Evolutionary conservation across 2,329 filamentous ascomycete species (phyloP), one percentile per base, ranked within the genome.

Genomic region (Sphaerulina populicola): DNA sequence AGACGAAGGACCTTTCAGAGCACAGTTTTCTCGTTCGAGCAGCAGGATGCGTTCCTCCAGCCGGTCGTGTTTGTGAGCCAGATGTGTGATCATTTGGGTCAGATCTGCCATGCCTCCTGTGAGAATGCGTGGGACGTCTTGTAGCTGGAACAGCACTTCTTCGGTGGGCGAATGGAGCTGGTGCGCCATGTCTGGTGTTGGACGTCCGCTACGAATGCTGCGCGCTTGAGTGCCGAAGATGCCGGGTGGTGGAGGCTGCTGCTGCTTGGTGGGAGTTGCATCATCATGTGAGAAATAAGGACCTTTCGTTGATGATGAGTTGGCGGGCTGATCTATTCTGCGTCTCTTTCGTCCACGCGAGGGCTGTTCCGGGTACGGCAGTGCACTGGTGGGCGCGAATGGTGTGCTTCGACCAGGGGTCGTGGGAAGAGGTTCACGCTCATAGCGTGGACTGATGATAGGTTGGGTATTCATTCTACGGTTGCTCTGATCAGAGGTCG

Each of bases 221-320:
- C 53, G 49, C 9, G 53, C 53, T 44, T 55, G 53, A 31, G 53
- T 35, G 5, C 53, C 53, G 39, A 55, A 55, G 4, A 50, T 14
- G 15, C 50, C 50, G 18, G 47, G 21, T 12, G 14, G 15, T 36
- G 37, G 30, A 18, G 15, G 30, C 9, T 2, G 38, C 33, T 41
- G 40, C 27, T 41, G 40, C 31, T 41, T 31, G 33, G 10, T 41
- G 31, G 39, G 39, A 21, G 47, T 23, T 18, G 39, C 5, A 14
- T 45, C 33, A 6, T 21, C 31, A 36, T 7, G n/a, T 21, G 39
- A 14, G 11, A 21, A 14, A 14, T 9, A 23, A 33, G 21, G 36
- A 35, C 6, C 6, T 27, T 4, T 36, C n/a, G 30, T 12, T n/a
- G 10, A 27, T 21, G 9, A 29, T 35, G 11, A 2, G 23, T 44